Evolutionary conservation across 139 green algal genomes (phyloP).

Genomic region (Chloropicon primus): DNA sequence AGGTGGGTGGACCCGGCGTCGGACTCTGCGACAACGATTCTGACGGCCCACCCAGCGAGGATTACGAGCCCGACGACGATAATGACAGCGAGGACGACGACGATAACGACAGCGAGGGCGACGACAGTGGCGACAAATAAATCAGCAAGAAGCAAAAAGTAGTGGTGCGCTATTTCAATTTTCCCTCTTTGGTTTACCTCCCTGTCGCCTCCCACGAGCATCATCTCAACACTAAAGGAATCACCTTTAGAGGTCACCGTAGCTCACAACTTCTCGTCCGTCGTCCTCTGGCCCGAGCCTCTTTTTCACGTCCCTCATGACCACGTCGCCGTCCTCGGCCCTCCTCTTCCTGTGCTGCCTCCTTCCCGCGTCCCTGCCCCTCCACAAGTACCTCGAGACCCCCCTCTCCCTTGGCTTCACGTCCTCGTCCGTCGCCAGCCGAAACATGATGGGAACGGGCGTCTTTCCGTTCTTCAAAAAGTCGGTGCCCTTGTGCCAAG

Average conservation of each 20-base stretch:
- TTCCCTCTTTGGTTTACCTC: too few relatives aligned
- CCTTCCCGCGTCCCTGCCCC: background rate
- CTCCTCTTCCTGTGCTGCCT: background rate
- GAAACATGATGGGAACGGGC: background rate
- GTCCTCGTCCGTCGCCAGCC: slow-evolving; percentile 8
- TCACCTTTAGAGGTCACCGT: background rate
- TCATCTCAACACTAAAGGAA: too few relatives aligned
- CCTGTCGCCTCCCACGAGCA: too few relatives aligned
- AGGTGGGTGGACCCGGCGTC: too few relatives aligned
- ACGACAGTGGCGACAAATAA: too few relatives aligned
- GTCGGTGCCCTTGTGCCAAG: slow-evolving; percentile 4
- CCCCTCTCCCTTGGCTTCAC: slow-evolving; percentile 1
- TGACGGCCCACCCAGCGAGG: too few relatives aligned
- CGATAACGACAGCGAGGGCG: too few relatives aligned
- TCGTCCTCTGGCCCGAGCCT: background rate
- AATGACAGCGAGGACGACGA: too few relatives aligned
- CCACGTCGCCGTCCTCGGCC: background rate
- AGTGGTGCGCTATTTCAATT: too few relatives aligned
- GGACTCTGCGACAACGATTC: too few relatives aligned
- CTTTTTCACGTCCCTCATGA: background rate
- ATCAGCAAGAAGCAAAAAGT: too few relatives aligned
- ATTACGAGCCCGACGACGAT: too few relatives aligned
- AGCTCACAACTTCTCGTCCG: background rate
- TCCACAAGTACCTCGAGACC: background rate
- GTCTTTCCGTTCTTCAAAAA: background rate